Base-by-base conservation (phyloP, 768 basidiomycete genomes). In the Agaricus sinodeliciosus region DNA sequence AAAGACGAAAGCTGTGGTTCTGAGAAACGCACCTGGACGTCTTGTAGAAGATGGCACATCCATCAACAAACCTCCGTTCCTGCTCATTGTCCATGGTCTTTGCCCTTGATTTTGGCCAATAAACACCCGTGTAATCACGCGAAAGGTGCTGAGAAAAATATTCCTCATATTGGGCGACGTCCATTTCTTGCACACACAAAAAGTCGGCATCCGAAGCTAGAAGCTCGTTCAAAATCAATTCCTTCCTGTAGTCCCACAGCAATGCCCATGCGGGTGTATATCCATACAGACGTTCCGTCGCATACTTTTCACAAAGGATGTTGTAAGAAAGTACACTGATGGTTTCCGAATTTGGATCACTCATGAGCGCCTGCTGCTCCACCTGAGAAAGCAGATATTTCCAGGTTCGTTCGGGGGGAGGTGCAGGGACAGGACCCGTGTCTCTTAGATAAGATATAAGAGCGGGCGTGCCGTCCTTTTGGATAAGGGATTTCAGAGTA, bases 221-320 rank as follows among this genome's bases (percentile, higher is more conserved):
- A 45, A 97, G 74, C 70, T 99, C 94, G 34, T 83, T 78, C 59
- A 96, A 64, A 58, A 99, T 92, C 54, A 87, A 72, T 49, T 90
- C 87, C 68, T 90, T 93, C 55, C 96, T 81, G 64, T 94, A 97
- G 42, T 87, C 82, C 96, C 96, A 99, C n/a, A 81, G 74, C 36
- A 99, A 74, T 0, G 96, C 96, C 95, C 96, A 98, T 0, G 84
- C 77, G 1, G 96, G 96, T 0, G 96, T 98, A 68, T 99, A 99
- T 1, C 92, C 93, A 65, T 98, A 99, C 66, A 94, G 68, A 58
- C 81, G 76, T 60, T 87, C 82, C 27, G 94, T 94, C 12, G 96
- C 96, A 60, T 81, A 88, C 64, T 82, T 81, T 64, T 95, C 90
- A 68, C 90, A 94, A 9, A 99, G 81, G 57, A 98, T 94, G 69